These are phyloP conservation scores for Aquilaria sinensis DNA, from an alignment of 345 rosid genomes.

Conservation along the genomic window DNA sequence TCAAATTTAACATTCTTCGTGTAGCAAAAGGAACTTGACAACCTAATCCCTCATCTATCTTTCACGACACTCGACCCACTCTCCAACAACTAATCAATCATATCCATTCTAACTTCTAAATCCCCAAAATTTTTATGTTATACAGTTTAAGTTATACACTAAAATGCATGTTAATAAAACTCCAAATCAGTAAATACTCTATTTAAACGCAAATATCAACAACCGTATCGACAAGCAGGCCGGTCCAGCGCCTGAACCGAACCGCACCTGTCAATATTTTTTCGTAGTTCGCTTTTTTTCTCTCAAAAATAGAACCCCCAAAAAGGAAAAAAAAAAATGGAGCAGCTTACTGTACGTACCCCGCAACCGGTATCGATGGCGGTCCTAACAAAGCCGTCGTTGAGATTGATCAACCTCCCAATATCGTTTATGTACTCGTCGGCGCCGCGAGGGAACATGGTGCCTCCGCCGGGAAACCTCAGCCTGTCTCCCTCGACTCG, in stretches of 20 bases:
- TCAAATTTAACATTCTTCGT: background rate
- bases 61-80: conserved; percentile 2
- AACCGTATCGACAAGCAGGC: conserved; percentile 1
- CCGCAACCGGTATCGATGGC: conserved; percentile 98
- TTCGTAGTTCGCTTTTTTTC: no score
- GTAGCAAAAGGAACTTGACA: background rate
- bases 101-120: no score
- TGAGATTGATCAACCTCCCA: conserved; percentile 68
- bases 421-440: conserved; percentile 77
- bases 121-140: no score
- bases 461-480: conserved; percentile 93
- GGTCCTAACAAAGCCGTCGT: conserved; percentile 79
- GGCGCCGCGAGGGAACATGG: conserved; percentile 92
- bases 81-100: background rate
- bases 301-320: background rate
- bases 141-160: no score
- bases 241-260: background rate
- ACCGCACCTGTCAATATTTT: no score
- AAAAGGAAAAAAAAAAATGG: background rate
- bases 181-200: no score
- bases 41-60: background rate
- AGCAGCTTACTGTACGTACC: conserved; percentile 38
- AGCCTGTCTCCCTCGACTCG: conserved; percentile 55
- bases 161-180: no score
- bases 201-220: no score